Evolutionary conservation across 257 asterid species (phyloP), one percentile per base, ranked within the genome.

Genomic region (Perilla frutescens): DNA sequence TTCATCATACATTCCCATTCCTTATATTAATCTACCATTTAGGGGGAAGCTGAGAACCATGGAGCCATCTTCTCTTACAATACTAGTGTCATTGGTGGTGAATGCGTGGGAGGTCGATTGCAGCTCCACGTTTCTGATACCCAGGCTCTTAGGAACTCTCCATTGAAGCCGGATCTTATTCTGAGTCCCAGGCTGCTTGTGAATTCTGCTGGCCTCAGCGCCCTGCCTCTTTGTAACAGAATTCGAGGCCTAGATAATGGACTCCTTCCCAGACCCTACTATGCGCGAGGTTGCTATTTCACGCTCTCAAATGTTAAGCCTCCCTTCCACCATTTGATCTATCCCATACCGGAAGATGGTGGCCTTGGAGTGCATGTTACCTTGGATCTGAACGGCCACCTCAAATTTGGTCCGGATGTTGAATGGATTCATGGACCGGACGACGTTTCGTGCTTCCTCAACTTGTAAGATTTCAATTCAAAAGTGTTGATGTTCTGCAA

Each of bases 321-420:
- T 11, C 96, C 90, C 41, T 94, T 94, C 75, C 81, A 59, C 14
- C 96, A 86, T 69, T 80, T 91, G 87, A 88, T 94, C 71, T 91
- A 91, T 82, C 97, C 98, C 61, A 78, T 94, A 59, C 98, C 96
- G 8, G 97, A 94, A 80, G 96, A 88, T 71, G 97, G 98, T 36
- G 97, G 98, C 39, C 89, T 94, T 12, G 98, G 98, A 45, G 96
- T 94, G 54, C 98, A 94, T 77, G 96, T 93, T 63, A 91, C 97
- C 31, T 69, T 93, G 79, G 95, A 93, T 78, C 84, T 93, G 71
- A 87, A 87, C 11, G 96, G 96, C n/a, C 96, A 84, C 68, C 87
- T 91, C 61, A 93, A 84, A 57, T 93, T 93, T 53, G 98, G 98
- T 15, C 98, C 98, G 6, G 96, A 91, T 80, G 96, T 93, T 60